These are phyloP conservation scores for Arabidopsis arenosa DNA, from an alignment of 345 rosid genomes.

Conservation along the genomic window DNA sequence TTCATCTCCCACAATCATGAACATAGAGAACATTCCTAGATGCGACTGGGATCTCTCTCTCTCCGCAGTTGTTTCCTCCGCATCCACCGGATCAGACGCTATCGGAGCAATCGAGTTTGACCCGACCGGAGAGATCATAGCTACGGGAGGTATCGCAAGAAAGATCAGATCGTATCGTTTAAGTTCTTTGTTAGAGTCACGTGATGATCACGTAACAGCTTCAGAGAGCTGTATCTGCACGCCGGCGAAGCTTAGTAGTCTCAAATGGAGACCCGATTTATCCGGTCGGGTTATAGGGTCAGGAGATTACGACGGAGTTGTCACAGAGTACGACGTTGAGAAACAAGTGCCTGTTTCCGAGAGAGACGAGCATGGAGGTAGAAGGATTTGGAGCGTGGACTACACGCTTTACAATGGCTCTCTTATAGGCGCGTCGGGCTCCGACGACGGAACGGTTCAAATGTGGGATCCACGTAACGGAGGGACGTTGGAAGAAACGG, in stretches of 20 bases:
- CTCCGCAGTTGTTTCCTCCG: conserved; percentile 56
- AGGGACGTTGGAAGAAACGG: conserved; percentile 45
- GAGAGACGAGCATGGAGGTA: conserved; percentile 94
- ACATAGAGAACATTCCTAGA: conserved; percentile 40
- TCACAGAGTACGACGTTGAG: conserved; percentile 84
- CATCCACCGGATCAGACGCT: conserved; percentile 54
- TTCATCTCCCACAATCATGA: conserved; percentile 40
- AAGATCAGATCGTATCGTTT: conserved; percentile 70
- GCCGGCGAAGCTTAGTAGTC: conserved; percentile 90
- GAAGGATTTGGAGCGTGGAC: conserved; percentile 90
- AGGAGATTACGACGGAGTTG: conserved; percentile 93
- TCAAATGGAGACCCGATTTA: conserved; percentile 73
- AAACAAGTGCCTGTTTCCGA: conserved; percentile 63
- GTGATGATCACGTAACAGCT: conserved; percentile 52
- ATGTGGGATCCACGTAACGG: conserved; percentile 81
- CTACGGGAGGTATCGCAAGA: conserved; percentile 88
- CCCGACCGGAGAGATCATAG: conserved; percentile 56
- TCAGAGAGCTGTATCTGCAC: conserved; percentile 67
- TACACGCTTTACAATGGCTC: conserved; percentile 57
- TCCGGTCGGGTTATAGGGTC: conserved; percentile 67
- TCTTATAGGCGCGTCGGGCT: conserved; percentile 77
- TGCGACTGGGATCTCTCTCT: conserved; percentile 77
- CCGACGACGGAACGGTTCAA: conserved; percentile 90
- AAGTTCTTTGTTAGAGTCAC: conserved; percentile 46
- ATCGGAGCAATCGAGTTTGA: conserved; percentile 84